phyloP scores from a whole-genome alignment of 75 land plant genomes.

The Gnetum montanum region DNA sequence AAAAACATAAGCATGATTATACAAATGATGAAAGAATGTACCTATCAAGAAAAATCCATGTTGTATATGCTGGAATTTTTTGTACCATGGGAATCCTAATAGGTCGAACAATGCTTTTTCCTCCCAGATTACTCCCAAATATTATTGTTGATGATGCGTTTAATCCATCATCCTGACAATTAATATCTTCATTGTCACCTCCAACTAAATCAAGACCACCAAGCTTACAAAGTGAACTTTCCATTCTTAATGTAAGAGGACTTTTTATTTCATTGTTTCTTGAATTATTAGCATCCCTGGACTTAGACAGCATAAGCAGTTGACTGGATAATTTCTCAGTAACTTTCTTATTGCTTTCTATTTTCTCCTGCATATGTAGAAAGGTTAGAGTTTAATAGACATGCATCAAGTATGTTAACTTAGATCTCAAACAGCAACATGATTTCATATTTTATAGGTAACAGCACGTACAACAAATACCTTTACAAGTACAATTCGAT shows the following conservation, averaged over 20 bases:
- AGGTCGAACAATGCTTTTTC: slow-evolving; percentile 50
- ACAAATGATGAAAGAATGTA: too few relatives aligned
- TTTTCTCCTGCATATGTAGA: background rate
- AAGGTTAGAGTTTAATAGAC: too few relatives aligned
- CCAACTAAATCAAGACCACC: slow-evolving; percentile 29
- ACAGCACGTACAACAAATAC: background rate
- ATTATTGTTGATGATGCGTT: slow-evolving; percentile 44
- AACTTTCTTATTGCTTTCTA: background rate
- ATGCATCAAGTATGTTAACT: background rate
- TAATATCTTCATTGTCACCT: slow-evolving; percentile 32
- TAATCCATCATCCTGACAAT: slow-evolving; percentile 42
- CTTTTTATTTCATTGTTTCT: slow-evolving; percentile 13
- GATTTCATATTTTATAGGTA: background rate
- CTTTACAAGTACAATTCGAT: slow-evolving; percentile 5
- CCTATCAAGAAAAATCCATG: slow-evolving; percentile 98
- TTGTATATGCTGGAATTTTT: slow-evolving; percentile 90
- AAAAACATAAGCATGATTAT: too few relatives aligned
- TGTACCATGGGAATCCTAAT: slow-evolving; percentile 57
- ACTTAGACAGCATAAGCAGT: background rate
- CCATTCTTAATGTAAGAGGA: slow-evolving; percentile 46
- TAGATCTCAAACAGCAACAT: background rate
- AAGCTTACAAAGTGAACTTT: slow-evolving; percentile 39
- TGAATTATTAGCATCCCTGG: background rate
- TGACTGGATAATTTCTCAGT: background rate
- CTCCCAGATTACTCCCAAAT: slow-evolving; percentile 44